Conservation (phyloP, 495 filamentous ascomycete species). For the Lentithecium fluviatile region DNA sequence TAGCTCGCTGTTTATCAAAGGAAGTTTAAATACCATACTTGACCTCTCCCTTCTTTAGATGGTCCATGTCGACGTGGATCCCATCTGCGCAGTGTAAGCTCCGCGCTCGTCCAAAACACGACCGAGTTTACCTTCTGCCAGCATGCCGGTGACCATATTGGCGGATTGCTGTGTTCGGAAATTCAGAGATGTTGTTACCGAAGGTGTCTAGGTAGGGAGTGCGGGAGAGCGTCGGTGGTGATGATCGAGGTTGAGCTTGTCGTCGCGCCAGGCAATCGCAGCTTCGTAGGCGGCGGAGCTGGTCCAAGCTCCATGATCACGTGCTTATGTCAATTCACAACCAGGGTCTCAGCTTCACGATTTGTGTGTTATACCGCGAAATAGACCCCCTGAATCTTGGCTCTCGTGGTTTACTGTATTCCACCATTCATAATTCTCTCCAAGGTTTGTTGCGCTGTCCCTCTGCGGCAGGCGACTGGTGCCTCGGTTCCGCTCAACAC, state of each 20-base stretch:
- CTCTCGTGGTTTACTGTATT: too few species aligned
- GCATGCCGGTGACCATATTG: slow-evolving; percentile 42
- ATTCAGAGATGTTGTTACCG: not conserved
- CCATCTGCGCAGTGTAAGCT: slow-evolving; percentile 67
- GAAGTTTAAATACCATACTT: slow-evolving; percentile 57
- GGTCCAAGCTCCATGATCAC: not conserved
- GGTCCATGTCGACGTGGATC: slow-evolving; percentile 97
- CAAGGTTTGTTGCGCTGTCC: too few species aligned
- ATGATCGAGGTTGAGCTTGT: not conserved
- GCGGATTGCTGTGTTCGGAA: not conserved
- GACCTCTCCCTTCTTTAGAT: slow-evolving; percentile 81
- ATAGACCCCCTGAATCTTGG: too few species aligned
- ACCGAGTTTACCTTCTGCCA: slow-evolving; percentile 43
- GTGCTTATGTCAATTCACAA: not conserved
- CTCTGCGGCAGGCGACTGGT: too few species aligned
- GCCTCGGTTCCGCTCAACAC: too few species aligned
- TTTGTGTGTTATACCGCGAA: too few species aligned
- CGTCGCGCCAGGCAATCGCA: not conserved
- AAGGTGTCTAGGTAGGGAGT: not conserved
- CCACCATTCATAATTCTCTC: too few species aligned
- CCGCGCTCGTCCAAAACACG: not conserved
- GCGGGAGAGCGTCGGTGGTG: not conserved
- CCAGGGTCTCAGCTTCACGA: not conserved
- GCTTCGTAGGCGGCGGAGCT: not conserved
- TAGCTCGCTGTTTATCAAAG: not conserved